A percentile compares a stretch with the other conserved stretches of the same genome.
Evolutionary conservation across 148 eudicot species (phyloP).

Genomic region (Rhododendron williamsianum): DNA sequence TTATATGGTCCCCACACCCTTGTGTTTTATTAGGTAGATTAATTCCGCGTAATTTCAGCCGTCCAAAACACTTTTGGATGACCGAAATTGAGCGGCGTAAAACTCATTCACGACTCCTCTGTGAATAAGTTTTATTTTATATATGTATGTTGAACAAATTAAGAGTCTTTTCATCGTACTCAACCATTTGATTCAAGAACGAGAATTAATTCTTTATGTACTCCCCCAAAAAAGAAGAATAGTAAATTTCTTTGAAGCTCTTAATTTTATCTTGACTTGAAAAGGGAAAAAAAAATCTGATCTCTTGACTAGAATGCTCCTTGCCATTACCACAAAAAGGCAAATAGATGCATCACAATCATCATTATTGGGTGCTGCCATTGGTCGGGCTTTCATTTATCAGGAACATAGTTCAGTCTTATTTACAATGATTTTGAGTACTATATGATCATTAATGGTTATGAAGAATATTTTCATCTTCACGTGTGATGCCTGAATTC

Average conservation of each 20-base stretch:
- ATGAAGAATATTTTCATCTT: not conserved
- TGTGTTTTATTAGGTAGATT: too few relatives aligned
- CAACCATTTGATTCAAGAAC: not conserved
- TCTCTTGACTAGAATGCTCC: not conserved
- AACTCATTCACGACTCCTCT: too few relatives aligned
- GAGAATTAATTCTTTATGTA: not conserved
- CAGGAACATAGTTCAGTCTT: not conserved
- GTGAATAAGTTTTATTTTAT: too few relatives aligned
- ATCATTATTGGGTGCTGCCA: not conserved
- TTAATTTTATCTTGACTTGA: not conserved
- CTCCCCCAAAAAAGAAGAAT: not conserved
- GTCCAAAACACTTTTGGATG: too few relatives aligned
- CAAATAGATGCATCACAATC: not conserved
- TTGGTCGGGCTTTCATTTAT: not conserved
- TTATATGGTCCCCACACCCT: too few relatives aligned
- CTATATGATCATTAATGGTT: not conserved
- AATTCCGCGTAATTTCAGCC: too few relatives aligned
- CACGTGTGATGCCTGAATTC: not conserved
- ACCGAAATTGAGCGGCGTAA: too few relatives aligned
- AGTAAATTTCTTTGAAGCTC: not conserved
- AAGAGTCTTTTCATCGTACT: not conserved
- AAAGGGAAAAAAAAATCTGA: not conserved
- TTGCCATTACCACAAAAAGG: not conserved
- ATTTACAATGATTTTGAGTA: not conserved
- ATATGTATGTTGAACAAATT: too few relatives aligned